phyloP scores from a whole-genome alignment of 164 flowering plant genomes.

The Sedum album region DNA sequence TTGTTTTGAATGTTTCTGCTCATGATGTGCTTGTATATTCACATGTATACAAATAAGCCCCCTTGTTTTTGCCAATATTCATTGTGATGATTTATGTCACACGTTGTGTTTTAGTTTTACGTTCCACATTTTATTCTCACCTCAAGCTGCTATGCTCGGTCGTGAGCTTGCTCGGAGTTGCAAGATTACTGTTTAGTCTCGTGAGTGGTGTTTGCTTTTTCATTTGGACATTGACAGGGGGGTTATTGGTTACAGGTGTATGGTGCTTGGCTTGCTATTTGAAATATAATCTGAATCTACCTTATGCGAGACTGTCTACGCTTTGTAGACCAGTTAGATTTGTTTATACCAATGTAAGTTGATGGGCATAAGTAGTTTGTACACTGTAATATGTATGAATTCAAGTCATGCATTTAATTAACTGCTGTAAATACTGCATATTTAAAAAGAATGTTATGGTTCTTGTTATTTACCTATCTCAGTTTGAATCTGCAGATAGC shows the following conservation, averaged over 20 bases:
- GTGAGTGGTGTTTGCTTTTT: not conserved
- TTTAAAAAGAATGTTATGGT: not conserved
- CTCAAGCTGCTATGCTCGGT: too few species aligned
- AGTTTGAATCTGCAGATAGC: conserved; percentile 14
- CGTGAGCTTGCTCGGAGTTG: not conserved
- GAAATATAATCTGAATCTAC: not conserved
- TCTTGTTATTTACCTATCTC: too few species aligned
- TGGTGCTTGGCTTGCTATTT: not conserved
- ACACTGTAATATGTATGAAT: not conserved
- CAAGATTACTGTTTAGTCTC: too few species aligned
- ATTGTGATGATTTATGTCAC: not conserved
- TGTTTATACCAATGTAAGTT: not conserved
- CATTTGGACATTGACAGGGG: not conserved
- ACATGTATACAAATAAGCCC: too few species aligned
- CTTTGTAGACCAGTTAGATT: not conserved
- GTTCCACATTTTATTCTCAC: not conserved
- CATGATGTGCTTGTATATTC: not conserved
- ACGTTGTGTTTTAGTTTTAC: not conserved
- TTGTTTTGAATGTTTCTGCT: too few species aligned
- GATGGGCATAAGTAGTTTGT: not conserved
- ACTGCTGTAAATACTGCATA: not conserved
- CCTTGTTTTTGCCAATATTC: too few species aligned
- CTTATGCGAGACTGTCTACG: not conserved
- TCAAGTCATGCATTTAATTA: not conserved
- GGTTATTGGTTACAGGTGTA: not conserved